These are phyloP conservation scores for Conticribra guillardii DNA, from an alignment of 108 stramenopile genomes.

Conservation along the genomic window DNA sequence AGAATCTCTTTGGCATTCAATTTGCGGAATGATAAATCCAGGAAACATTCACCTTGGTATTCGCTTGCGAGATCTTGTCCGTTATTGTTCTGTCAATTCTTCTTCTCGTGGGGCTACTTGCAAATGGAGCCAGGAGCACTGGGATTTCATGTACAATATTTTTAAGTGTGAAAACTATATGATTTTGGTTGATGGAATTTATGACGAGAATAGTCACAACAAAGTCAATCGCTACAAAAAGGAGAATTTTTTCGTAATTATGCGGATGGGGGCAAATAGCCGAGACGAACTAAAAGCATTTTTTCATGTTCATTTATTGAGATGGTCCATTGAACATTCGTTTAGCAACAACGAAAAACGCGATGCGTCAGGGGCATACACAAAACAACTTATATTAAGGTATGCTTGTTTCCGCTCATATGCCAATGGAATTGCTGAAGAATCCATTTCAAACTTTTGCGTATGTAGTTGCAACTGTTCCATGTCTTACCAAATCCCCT, in stretches of 20 bases:
- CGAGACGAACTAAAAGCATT: conserved; percentile 67
- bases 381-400: neutral
- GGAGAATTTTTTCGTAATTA: conserved; percentile 46
- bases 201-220: neutral
- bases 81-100: neutral
- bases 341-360: conserved; percentile 4
- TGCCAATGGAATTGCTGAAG: too few relatives aligned
- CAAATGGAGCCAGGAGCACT: conserved; percentile 16
- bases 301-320: conserved; percentile 61
- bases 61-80: conserved; percentile 23
- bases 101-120: neutral
- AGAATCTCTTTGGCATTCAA: conserved; percentile 49
- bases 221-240: too few relatives aligned
- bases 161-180: conserved; percentile 28
- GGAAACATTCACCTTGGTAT: conserved; percentile 39
- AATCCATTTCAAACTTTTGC: neutral
- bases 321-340: conserved; percentile 18
- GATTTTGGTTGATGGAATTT: conserved; percentile 9
- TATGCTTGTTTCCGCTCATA: neutral
- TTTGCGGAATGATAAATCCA: conserved; percentile 21
- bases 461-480: neutral
- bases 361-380: neutral
- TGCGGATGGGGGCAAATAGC: conserved; percentile 52
- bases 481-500: conserved; percentile 6
- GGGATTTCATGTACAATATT: conserved; percentile 9